Conservation (phyloP, 208 protist genomes). For the Leishmania amazonensis region DNA sequence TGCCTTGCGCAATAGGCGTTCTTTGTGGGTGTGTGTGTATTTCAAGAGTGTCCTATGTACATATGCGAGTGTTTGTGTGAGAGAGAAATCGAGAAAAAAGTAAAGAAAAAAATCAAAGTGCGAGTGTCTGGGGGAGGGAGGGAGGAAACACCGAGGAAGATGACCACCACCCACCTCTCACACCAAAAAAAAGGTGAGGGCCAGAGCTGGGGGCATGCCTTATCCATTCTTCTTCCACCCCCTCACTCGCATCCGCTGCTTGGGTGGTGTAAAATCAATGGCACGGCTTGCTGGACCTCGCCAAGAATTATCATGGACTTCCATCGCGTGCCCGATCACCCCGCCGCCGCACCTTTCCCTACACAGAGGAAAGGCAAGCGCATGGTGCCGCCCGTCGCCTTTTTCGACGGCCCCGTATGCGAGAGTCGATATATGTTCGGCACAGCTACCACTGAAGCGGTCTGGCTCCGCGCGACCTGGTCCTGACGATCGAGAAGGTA, state of each 20-base stretch:
- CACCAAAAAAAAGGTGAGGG: background rate
- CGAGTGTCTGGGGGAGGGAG: background rate
- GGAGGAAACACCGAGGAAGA: background rate
- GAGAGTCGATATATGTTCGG: background rate
- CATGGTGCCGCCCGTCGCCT: background rate
- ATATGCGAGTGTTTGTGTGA: background rate
- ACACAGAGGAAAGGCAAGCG: slow-evolving; percentile 2
- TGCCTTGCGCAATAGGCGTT: background rate
- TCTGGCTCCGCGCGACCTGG: slow-evolving; percentile 9
- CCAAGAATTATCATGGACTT: background rate
- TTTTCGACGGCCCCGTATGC: background rate
- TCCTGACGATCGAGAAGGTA: slow-evolving; percentile 24
- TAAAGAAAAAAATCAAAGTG: background rate
- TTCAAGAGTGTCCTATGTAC: background rate
- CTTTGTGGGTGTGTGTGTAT: background rate
- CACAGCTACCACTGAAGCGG: background rate
- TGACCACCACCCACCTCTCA: no score
- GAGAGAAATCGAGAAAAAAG: background rate
- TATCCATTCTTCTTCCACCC: background rate
- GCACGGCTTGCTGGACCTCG: background rate
- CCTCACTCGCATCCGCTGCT: background rate
- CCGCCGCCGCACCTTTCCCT: no score
- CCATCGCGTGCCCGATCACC: background rate
- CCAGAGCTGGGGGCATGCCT: background rate
- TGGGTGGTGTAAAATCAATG: background rate